Evolutionary conservation across 805 yeast species (phyloP).

Genomic region (Cyberlindnera veronae): DNA sequence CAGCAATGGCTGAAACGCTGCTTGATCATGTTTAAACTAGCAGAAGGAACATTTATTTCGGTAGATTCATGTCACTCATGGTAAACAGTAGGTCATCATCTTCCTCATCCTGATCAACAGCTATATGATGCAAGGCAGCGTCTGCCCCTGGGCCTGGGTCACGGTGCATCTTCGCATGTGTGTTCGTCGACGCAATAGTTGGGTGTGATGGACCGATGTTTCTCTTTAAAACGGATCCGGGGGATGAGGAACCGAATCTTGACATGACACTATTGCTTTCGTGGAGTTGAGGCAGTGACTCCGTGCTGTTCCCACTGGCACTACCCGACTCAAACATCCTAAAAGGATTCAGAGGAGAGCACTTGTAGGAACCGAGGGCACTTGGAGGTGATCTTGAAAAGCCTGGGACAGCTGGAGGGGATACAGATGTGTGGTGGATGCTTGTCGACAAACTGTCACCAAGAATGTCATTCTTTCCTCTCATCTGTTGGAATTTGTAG

Average conservation of each 20-base stretch:
- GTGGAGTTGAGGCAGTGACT: conserved; percentile 17
- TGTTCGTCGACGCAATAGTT: conserved; percentile 29
- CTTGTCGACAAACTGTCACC: conserved; percentile 56
- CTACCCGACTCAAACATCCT: conserved; percentile 28
- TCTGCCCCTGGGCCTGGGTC: background rate
- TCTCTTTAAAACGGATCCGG: conserved; percentile 18
- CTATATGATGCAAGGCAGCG: conserved; percentile 5
- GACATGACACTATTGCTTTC: conserved; percentile 15
- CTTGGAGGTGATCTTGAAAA: conserved; percentile 14
- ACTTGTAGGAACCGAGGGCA: conserved; percentile 9
- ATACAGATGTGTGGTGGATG: conserved; percentile 28
- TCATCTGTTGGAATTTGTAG: conserved; percentile 48
- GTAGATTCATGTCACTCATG: conserved; percentile 69
- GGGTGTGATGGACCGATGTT: conserved; percentile 30
- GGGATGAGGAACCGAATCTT: conserved; percentile 19
- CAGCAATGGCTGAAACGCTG: conserved; percentile 8
- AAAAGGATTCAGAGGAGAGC: conserved; percentile 27
- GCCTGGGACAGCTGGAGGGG: conserved; percentile 18
- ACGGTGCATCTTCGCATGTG: conserved; percentile 30
- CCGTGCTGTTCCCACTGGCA: conserved; percentile 16
- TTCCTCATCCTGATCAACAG: conserved; percentile 40
- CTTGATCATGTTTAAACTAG: background rate
- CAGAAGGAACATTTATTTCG: conserved; percentile 13
- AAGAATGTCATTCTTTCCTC: conserved; percentile 49
- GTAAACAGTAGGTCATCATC: conserved; percentile 67